These are phyloP conservation scores for Schoenoplectus tabernaemontani DNA, from an alignment of 202 grass and related monocot genomes.

Conservation along the genomic window DNA sequence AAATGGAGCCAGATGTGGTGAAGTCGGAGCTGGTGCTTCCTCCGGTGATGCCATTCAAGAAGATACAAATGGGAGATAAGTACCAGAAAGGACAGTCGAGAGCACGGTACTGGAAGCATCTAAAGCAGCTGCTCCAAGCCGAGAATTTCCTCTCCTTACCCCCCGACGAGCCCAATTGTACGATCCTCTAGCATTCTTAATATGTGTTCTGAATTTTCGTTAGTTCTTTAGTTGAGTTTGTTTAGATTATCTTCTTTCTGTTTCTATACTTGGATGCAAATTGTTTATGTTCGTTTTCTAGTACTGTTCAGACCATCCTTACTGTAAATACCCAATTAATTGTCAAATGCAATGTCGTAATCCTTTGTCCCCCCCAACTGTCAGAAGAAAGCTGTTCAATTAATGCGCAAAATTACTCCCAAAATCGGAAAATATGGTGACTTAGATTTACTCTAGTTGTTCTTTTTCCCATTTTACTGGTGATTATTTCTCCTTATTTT, in stretches of 20 bases:
- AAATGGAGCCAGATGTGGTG: constrained; percentile 65
- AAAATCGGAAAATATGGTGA: not conserved
- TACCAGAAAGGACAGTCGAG: constrained; percentile 87
- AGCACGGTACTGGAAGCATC: constrained; percentile 93
- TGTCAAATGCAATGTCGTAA: not conserved
- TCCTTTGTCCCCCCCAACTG: not conserved
- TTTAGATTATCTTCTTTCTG: not conserved
- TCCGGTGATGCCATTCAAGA: constrained; percentile 59
- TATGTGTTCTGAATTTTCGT: not conserved
- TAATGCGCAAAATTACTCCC: not conserved
- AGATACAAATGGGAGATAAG: constrained; percentile 81
- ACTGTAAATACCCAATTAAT: not conserved
- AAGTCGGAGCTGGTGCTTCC: constrained; percentile 58
- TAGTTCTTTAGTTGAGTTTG: not conserved
- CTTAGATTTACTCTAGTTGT: not conserved
- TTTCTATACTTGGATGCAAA: not conserved
- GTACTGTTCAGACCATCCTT: not conserved
- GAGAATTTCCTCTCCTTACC: constrained; percentile 47
- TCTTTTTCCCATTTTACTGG: not conserved
- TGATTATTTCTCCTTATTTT: not conserved
- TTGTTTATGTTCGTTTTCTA: not conserved
- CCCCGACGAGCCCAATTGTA: constrained; percentile 66
- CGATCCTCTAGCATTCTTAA: not conserved
- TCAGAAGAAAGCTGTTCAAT: not conserved
- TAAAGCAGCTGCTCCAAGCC: constrained; percentile 68